A percentile compares a stretch with the other conserved stretches of the same genome.
Evolutionary conservation across 495 filamentous ascomycete genomes (phyloP).

Genomic region (Penicillium pancosmium): DNA sequence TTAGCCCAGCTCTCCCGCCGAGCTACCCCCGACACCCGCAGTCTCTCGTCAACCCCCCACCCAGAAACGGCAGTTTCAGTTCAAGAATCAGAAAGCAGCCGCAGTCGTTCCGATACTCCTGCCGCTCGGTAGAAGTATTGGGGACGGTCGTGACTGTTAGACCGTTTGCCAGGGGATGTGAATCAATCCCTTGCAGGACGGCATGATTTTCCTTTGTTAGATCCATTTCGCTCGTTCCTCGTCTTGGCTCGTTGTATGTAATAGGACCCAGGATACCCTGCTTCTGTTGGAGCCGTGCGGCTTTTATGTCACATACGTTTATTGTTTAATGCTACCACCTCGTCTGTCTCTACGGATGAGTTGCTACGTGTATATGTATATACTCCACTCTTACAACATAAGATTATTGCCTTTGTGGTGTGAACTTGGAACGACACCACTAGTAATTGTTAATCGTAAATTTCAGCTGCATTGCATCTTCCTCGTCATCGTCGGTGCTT

Average conservation of each 20-base stretch:
- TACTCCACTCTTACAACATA: background rate
- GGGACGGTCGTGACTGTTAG: background rate
- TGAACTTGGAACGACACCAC: too few relatives aligned
- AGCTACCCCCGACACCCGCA: conserved; percentile 36
- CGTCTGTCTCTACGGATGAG: background rate
- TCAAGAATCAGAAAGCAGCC: conserved; percentile 26
- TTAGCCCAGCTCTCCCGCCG: conserved; percentile 42
- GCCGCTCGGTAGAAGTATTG: conserved; percentile 10
- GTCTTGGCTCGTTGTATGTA: conserved; percentile 41
- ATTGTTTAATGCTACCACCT: conserved; percentile 10
- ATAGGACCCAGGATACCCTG: conserved; percentile 49
- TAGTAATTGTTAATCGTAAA: too few relatives aligned
- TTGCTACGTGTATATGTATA: conserved; percentile 1
- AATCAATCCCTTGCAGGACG: background rate
- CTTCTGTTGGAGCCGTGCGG: conserved; percentile 16
- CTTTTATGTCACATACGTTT: conserved; percentile 26
- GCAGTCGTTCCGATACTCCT: conserved; percentile 14
- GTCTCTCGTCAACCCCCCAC: conserved; percentile 38
- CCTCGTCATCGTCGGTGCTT: background rate
- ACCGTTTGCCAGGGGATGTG: background rate
- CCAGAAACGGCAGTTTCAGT: conserved; percentile 25
- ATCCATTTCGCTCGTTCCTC: conserved; percentile 31
- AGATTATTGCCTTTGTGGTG: background rate
- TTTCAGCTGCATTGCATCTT: too few relatives aligned
- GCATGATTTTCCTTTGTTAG: conserved; percentile 28